These are phyloP conservation scores for Chaetomium olivaceum DNA, from an alignment of 2,329 filamentous ascomycete species.

Conservation along the genomic window DNA sequence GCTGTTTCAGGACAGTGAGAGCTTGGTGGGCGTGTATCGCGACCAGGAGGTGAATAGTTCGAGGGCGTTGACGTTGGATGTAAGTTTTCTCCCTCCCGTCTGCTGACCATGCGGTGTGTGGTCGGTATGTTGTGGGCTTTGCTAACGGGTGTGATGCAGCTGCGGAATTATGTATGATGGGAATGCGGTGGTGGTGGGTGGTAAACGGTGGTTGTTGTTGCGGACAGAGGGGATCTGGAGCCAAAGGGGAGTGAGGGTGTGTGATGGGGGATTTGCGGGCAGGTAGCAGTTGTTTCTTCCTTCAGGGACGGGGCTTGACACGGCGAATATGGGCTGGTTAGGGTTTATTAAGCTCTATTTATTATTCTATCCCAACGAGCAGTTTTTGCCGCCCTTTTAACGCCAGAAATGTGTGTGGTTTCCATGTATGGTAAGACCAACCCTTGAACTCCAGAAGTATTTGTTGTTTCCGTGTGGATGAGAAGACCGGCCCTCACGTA, in stretches of 20 bases:
- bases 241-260: background rate
- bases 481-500: background rate
- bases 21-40: conserved; percentile 89
- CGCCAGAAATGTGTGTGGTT: background rate
- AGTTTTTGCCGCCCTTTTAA: background rate
- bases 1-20: conserved; percentile 95
- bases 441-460: background rate
- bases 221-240: background rate
- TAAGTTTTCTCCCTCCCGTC: conserved; percentile 55
- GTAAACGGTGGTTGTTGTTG: background rate
- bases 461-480: background rate
- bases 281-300: conserved; percentile 9
- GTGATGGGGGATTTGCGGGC: background rate
- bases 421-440: background rate
- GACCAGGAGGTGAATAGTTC: conserved; percentile 94
- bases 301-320: conserved; percentile 5
- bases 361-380: conserved; percentile 18
- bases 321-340: conserved; percentile 15
- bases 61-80: conserved; percentile 88
- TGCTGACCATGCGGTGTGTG: background rate
- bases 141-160: conserved; percentile 19
- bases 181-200: background rate
- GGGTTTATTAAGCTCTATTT: conserved; percentile 9
- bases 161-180: conserved; percentile 12
- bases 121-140: background rate